phyloP scores from a whole-genome alignment of 345 rosid species.

The Geranium brycei region DNA sequence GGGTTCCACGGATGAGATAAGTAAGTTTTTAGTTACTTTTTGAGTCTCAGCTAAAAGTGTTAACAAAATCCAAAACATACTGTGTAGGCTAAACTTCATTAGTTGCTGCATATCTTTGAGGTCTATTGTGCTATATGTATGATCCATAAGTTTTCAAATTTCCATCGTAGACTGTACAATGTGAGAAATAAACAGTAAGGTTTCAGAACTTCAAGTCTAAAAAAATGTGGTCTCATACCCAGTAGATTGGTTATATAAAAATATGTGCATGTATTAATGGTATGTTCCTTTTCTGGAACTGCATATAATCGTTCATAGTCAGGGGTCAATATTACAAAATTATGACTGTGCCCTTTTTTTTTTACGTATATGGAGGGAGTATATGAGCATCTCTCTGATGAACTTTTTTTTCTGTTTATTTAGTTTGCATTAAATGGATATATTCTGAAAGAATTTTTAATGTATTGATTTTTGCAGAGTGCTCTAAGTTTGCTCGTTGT shows the following conservation, averaged over 20 bases:
- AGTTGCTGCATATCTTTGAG: too few relatives aligned
- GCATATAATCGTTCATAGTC: not conserved
- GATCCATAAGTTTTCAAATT: too few relatives aligned
- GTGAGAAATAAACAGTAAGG: too few relatives aligned
- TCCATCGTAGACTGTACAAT: too few relatives aligned
- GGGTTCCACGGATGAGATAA: slow-evolving; percentile 54
- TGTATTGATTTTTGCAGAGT: slow-evolving; percentile 31
- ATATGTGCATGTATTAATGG: not conserved
- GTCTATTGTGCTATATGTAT: too few relatives aligned
- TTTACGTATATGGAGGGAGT: slow-evolving; percentile 20
- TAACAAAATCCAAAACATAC: not conserved
- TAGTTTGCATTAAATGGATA: not conserved
- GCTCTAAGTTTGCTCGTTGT: slow-evolving; percentile 71
- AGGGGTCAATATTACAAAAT: not conserved
- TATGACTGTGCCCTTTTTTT: slow-evolving; percentile 16
- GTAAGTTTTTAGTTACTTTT: slow-evolving; percentile 26
- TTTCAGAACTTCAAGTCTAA: too few relatives aligned
- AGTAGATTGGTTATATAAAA: too few relatives aligned
- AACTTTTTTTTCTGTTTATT: slow-evolving; percentile 1
- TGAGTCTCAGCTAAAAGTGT: not conserved
- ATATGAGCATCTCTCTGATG: slow-evolving; percentile 29
- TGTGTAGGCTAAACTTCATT: too few relatives aligned
- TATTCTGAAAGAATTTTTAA: not conserved
- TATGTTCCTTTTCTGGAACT: not conserved
- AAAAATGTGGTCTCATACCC: too few relatives aligned